phyloP scores from a whole-genome alignment of 2,329 filamentous ascomycete species.

The Nectriaceae sp. region DNA sequence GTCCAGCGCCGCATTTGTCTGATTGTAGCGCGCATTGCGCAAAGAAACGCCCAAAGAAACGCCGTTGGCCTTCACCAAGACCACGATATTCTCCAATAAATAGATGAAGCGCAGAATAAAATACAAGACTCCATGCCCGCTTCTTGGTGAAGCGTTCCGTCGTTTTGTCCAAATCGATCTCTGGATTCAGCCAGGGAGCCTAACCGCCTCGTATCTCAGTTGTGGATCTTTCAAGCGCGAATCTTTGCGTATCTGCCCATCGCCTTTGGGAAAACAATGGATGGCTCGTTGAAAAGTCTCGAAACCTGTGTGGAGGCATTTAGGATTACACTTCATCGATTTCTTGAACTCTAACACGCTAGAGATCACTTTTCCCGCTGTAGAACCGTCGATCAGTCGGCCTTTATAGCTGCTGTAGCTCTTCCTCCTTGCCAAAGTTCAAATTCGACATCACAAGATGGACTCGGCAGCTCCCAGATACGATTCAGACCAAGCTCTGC shows the following conservation, averaged over 20 bases:
- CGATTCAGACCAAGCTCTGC: conserved; percentile 10
- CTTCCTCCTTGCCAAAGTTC: conserved; percentile 11
- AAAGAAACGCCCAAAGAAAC: conserved; percentile 16
- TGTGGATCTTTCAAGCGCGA: conserved; percentile 16
- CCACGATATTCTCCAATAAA: background rate
- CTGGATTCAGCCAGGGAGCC: conserved; percentile 10
- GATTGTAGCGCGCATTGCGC: conserved; percentile 11
- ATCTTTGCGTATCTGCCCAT: conserved; percentile 10
- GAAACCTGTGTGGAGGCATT: conserved; percentile 11
- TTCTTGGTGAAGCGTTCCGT: conserved; percentile 14
- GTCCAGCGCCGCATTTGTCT: conserved; percentile 12
- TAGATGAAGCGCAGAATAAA: conserved; percentile 6
- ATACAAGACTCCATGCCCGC: conserved; percentile 7
- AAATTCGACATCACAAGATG: conserved; percentile 1
- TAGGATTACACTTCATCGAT: conserved; percentile 14
- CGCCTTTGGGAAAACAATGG: conserved; percentile 5
- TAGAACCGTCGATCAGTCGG: conserved; percentile 12
- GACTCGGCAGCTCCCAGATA: conserved; percentile 1
- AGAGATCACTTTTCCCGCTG: conserved; percentile 12
- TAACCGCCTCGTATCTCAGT: conserved; percentile 12
- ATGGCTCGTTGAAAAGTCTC: conserved; percentile 2
- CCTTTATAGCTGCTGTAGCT: conserved; percentile 5
- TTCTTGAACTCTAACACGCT: conserved; percentile 10
- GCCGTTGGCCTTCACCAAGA: conserved; percentile 6
- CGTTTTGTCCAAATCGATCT: conserved; percentile 7